Percentiles rank a stretch among this genome's conserved stretches.
Conservation (phyloP, 345 rosid genomes). For the Syzygium aqueum region DNA sequence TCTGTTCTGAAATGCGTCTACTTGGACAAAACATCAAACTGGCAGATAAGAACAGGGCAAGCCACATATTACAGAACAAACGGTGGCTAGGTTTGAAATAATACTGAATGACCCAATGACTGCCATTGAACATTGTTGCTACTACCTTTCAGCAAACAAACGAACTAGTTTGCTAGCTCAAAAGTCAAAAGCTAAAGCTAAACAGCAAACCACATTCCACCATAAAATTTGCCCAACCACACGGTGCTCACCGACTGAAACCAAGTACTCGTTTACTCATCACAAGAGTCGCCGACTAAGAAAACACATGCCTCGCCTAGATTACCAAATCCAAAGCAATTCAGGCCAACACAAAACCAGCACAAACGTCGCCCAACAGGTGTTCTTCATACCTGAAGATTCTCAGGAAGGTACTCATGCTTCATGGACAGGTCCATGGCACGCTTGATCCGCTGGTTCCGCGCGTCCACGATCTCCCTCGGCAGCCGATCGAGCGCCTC, state of each 20-base stretch:
- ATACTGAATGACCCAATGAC: not conserved
- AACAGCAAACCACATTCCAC: not conserved
- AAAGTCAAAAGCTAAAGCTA: not conserved
- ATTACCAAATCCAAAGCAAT: not conserved
- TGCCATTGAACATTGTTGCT: not conserved
- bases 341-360: not conserved
- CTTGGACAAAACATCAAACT: not conserved
- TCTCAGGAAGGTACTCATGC: constrained; percentile 17
- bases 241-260: not conserved
- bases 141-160: not conserved
- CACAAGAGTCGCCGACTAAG: not conserved
- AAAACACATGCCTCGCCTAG: not conserved
- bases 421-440: constrained; percentile 22
- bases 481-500: constrained; percentile 14
- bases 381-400: constrained; percentile 5
- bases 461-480: constrained; percentile 13
- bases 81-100: not conserved
- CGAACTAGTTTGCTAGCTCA: not conserved
- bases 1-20: not conserved
- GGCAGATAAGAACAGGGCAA: not conserved
- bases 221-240: not conserved
- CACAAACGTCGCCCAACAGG: not conserved
- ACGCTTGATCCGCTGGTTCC: constrained; percentile 20
- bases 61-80: not conserved
- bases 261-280: not conserved